A percentile compares a stretch with the other conserved stretches of the same genome.
Evolutionary conservation across 257 asterid genomes (phyloP).

Genomic region (Paraleonurus japonicus): DNA sequence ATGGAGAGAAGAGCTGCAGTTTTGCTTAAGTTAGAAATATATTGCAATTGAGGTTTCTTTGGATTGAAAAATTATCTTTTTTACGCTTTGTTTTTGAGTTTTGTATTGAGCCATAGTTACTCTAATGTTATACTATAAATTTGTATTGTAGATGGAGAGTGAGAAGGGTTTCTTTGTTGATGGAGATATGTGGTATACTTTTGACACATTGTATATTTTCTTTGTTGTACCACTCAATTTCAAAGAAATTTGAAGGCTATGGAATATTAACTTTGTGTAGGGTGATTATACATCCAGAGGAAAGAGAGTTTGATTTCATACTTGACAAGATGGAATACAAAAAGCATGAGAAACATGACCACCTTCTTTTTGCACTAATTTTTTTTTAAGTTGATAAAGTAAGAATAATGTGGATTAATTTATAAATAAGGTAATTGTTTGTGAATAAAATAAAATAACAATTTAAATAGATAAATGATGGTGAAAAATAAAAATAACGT

Average conservation of each 20-base stretch:
- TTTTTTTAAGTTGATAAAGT: too few relatives aligned
- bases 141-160: conserved; percentile 84
- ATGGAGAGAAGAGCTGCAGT: background rate
- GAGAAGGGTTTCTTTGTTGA: conserved; percentile 88
- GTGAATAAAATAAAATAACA: too few relatives aligned
- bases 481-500: too few relatives aligned
- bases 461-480: too few relatives aligned
- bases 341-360: background rate
- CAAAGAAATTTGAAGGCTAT: background rate
- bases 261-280: background rate
- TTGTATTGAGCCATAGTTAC: background rate
- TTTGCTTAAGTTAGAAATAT: too few relatives aligned
- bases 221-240: background rate
- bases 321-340: background rate
- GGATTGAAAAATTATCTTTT: background rate
- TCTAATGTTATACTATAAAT: background rate
- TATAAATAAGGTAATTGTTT: too few relatives aligned
- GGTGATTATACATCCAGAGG: background rate
- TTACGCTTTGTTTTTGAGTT: background rate
- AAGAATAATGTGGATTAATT: too few relatives aligned
- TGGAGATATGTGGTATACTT: conserved; percentile 87
- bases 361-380: too few relatives aligned
- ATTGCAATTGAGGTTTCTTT: background rate
- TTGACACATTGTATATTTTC: conserved; percentile 3
- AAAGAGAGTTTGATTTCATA: background rate